These are phyloP conservation scores for Salix viminalis DNA, from an alignment of 345 rosid species.

Conservation along the genomic window DNA sequence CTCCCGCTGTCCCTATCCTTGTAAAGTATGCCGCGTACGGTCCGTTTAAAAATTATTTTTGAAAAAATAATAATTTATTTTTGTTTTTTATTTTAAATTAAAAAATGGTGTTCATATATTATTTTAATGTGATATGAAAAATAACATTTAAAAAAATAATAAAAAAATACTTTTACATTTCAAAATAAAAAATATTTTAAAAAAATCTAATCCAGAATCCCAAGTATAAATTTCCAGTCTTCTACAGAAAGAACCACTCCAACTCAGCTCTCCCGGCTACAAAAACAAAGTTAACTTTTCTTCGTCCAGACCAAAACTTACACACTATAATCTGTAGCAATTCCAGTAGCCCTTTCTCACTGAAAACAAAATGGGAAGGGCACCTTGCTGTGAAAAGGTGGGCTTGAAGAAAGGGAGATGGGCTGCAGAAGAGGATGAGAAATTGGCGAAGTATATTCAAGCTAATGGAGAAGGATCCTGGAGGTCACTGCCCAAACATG, in stretches of 20 bases:
- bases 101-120: no score
- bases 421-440: conserved; percentile 58
- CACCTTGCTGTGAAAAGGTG: conserved; percentile 66
- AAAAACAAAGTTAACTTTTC: not conserved
- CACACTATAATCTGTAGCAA: not conserved
- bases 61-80: no score
- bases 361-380: conserved; percentile 46
- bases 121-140: no score
- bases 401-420: conserved; percentile 64
- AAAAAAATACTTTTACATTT: no score
- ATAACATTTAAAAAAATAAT: no score
- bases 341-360: not conserved
- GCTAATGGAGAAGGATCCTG: conserved; percentile 62
- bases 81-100: no score
- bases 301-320: not conserved
- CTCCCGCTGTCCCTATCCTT: not conserved
- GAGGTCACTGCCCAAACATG: conserved; percentile 65
- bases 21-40: not conserved
- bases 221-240: no score
- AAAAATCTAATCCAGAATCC: no score
- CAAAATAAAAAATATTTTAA: no score
- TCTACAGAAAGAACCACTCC: not conserved
- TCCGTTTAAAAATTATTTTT: no score
- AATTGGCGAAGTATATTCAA: conserved; percentile 40
- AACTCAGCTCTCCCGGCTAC: not conserved